Percentiles rank a stretch among this genome's conserved stretches.
Conservation (phyloP, 495 filamentous ascomycete genomes). For the Podospora appendiculata region DNA sequence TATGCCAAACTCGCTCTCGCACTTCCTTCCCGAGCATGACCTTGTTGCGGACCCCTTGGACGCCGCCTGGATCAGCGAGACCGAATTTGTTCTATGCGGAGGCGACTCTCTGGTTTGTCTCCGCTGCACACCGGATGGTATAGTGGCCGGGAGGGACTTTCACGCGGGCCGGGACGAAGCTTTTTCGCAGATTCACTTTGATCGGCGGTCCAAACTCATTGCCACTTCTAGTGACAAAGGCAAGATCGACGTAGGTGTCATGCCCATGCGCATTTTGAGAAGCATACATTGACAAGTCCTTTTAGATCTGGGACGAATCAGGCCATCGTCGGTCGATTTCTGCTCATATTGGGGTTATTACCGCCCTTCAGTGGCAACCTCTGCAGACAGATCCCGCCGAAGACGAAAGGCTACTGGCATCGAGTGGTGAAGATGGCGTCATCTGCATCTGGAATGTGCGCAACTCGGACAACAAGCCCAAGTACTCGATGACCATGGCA, state of each 20-base stretch:
- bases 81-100: conserved; percentile 54
- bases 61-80: conserved; percentile 52
- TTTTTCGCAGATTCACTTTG: conserved; percentile 41
- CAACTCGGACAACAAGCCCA: conserved; percentile 45
- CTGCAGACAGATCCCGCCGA: conserved; percentile 22
- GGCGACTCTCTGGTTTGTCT: conserved; percentile 40
- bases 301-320: conserved; percentile 42
- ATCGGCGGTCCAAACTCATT: conserved; percentile 33
- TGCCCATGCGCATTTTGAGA: neutral
- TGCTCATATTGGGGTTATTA: conserved; percentile 42
- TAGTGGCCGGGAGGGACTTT: conserved; percentile 30
- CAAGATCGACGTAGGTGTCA: conserved; percentile 39
- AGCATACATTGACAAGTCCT: neutral
- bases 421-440: conserved; percentile 52
- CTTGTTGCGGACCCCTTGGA: conserved; percentile 41
- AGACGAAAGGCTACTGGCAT: conserved; percentile 43
- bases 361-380: conserved; percentile 46
- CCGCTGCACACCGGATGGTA: conserved; percentile 27
- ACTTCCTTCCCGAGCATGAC: conserved; percentile 36
- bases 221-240: conserved; percentile 46
- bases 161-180: conserved; percentile 33
- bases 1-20: conserved; percentile 28
- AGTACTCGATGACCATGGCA: conserved; percentile 50
- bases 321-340: conserved; percentile 37
- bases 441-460: conserved; percentile 63